Conservation (phyloP, 805 yeast genomes). For the Saccharomyces kudriavzevii region DNA sequence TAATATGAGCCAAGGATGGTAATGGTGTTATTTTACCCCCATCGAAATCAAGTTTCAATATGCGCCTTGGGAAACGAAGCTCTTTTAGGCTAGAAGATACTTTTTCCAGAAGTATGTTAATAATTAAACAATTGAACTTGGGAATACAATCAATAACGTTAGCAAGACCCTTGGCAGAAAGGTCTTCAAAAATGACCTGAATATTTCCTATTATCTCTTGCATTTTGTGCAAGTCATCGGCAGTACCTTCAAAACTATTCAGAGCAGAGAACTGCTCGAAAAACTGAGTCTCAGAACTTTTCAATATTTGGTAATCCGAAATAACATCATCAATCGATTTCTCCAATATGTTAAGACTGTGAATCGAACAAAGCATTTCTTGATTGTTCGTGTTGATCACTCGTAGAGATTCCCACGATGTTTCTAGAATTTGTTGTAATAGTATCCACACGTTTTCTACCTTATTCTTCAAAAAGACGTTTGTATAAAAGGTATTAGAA, state of each 20-base stretch:
- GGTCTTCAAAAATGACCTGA: conserved; percentile 3
- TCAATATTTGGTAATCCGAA: conserved; percentile 34
- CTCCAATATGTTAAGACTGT: conserved; percentile 34
- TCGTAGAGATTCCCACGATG: conserved; percentile 48
- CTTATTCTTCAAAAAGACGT: conserved; percentile 34
- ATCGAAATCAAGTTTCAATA: neutral
- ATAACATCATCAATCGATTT: conserved; percentile 24
- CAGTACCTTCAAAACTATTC: neutral
- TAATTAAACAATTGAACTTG: conserved; percentile 4
- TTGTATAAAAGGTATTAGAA: conserved; percentile 35
- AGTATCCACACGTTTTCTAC: conserved; percentile 28
- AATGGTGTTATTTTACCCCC: neutral
- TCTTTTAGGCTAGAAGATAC: neutral
- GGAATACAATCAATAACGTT: neutral
- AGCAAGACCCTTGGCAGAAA: neutral
- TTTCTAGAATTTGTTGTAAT: conserved; percentile 31
- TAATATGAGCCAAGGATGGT: neutral
- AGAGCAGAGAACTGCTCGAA: neutral
- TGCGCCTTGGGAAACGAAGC: neutral
- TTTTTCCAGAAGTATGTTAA: neutral
- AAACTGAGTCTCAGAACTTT: conserved; percentile 2
- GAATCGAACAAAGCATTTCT: neutral
- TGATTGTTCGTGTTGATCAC: conserved; percentile 5
- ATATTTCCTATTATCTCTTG: neutral
- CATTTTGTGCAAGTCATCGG: neutral